Conservation (phyloP, 1,139 yeast species). For the Yamadazyma taylorii region DNA sequence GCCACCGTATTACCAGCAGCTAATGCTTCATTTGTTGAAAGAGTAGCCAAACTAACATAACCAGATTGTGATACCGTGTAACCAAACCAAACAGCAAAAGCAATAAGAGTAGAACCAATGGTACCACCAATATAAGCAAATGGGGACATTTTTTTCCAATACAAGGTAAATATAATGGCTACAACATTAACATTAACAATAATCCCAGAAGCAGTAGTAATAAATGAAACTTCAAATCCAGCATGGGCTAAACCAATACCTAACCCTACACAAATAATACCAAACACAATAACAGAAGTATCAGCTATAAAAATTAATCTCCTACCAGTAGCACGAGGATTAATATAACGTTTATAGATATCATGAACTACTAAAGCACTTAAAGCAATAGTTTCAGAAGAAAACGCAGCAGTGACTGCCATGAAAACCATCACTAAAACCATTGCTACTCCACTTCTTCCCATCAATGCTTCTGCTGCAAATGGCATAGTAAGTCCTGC, state of each 20-base stretch:
- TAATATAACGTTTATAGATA: conserved; percentile 32
- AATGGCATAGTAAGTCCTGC: conserved; percentile 25
- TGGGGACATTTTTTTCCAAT: conserved; percentile 50
- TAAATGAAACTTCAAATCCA: conserved; percentile 31
- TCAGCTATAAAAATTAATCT: conserved; percentile 32
- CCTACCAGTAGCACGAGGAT: conserved; percentile 35
- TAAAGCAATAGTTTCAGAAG: conserved; percentile 39
- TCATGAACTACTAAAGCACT: conserved; percentile 39
- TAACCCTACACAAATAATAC: conserved; percentile 28
- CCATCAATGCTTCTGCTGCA: conserved; percentile 28
- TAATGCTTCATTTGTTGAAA: conserved; percentile 24
- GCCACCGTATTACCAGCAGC: conserved; percentile 36
- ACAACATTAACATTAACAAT: conserved; percentile 37
- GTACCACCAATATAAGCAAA: conserved; percentile 45
- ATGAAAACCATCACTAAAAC: conserved; percentile 35
- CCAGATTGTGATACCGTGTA: conserved; percentile 27
- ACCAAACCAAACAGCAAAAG: conserved; percentile 50
- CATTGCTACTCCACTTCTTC: conserved; percentile 36
- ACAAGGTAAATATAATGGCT: conserved; percentile 27
- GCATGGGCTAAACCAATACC: conserved; percentile 35
- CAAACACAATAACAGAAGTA: conserved; percentile 25
- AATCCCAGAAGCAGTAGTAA: conserved; percentile 27
- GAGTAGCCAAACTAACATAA: conserved; percentile 21
- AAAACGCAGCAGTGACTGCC: conserved; percentile 42
- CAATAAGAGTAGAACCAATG: conserved; percentile 43